Evolutionary conservation across 2,329 filamentous ascomycete species (phyloP), one percentile per base, ranked within the genome.

Genomic region (Penicillium sp.): DNA sequence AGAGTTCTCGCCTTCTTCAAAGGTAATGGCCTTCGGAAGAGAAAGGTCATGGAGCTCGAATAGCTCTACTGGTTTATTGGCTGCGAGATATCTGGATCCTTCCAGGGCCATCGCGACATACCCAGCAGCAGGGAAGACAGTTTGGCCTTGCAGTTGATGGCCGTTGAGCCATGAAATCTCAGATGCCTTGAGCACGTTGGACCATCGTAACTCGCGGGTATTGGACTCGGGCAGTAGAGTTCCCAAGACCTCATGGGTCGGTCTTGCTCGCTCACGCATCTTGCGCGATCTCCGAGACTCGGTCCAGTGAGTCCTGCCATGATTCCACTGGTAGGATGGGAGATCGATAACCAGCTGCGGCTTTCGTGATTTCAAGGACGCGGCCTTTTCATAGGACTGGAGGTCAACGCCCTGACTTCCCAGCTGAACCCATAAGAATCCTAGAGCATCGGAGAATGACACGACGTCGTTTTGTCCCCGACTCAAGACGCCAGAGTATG

Each of bases 151-250:
- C 8, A 64, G 19, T 15, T 39, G 18, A 33, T 66, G 61, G n/a
- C 48, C 55, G 3, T 20, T 7, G 2, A 64, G 21, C 62, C 60
- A 64, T 7, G 56, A 44, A 1, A 60, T 21, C 29, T 64, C 60
- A 2, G 13, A 31, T 4, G 45, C 16, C 3, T 35, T 23, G 4
- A 63, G 32, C 3, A 56, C 21, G 19, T 56, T 56, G 7, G 44
- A 31, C 56, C 57, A 63, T 6, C 15, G 17, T 6, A 10, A 11
- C 3, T 40, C 20, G 1, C 7, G 13, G 16, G 21, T 30, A 11
- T 10, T 30, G 17, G 17, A 2, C 4, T 34, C 31, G 3, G n/a
- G 9, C 13, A 2, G 13, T 2, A 7, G 18, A 15, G 6, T 3
- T 9, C 37, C 38, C 1, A 41, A 21, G 5, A 45, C 8, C 18